Base-by-base conservation (phyloP, 2,329 filamentous ascomycete species). In the Diaporthe eres region DNA sequence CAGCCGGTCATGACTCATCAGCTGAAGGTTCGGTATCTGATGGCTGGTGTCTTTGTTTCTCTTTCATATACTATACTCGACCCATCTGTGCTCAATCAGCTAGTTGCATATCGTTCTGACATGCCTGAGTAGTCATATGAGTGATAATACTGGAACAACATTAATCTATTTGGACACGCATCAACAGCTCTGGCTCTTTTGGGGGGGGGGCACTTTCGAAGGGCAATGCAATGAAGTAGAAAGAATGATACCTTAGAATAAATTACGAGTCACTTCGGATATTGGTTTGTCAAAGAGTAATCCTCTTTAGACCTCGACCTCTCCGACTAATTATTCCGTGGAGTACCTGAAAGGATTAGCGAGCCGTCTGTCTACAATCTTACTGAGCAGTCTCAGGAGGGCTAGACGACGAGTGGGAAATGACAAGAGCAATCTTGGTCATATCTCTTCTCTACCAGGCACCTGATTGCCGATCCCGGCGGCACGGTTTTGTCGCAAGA, bases 401-500 rank as follows among this genome's bases (percentile, higher is more conserved):
- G 2, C n/a, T 28, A 68, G 9, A 57, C 17, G 10, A 70, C 42
- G 15, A 74, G 53, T 4, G 73, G 44, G n/a, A 74, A 71, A 12
- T 63, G 55, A 39, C 65, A 74, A 2, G 17, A 37, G 44, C 49
- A 49, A 1, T 17, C 17, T 15, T 15, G 6, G 28, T 74, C 65
- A 19, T 42, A 15, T 15, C 17, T 8, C 12, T 2, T 44, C 63
- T 34, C 37, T 10, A 9, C 25, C 7, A 28, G 7, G 1, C 39
- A 25, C 17, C 31, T 74, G 15, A 74, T 6, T 12, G 19, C 13
- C 2, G 31, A 44, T 7, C 73, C 63, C 0, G 17, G 4, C 1
- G 55, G 65, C 19, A 74, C 55, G 4, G 42, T 39, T 5, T 42
- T 25, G 25, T 71, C 37, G 25, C 73, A 74, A 13, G 73, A 74